Base-by-base conservation (phyloP, 768 basidiomycete genomes). In the Solioccasus polychromus region DNA sequence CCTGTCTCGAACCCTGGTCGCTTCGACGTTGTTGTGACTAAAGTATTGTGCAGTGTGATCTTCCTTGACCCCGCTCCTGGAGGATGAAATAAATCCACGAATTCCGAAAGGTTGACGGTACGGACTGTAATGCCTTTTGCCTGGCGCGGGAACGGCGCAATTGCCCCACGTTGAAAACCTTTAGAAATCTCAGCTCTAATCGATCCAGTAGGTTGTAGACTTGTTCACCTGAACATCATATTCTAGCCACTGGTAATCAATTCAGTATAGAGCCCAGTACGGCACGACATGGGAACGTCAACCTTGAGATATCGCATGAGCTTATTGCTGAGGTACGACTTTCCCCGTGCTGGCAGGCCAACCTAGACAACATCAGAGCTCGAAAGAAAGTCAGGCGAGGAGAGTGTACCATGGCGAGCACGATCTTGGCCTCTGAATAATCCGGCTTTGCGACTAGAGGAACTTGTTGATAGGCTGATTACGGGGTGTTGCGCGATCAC, bases 131-230 rank as follows among this genome's bases (percentile, higher is more conserved):
- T n/a, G 85, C 87, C 63, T 77, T 81, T 60, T 88, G 82, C 48
- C 73, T 79, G 14, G 95, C 95, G 52, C 93, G 82, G 2, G 87
- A 86, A 23, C 93, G 80, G 45, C 94, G 79, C 19, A 96, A 72
- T 64, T 98, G 95, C 6, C 95, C 96, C 23, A 98, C 96, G 61
- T 99, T 98, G 75, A 98, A 98, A 5, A 98, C 96, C 88, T 93
- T 41, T 34, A 2, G 37, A 20, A 30, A 35, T 24, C 12, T 52
- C 22, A 48, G 50, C 35, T 10, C 17, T 25, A 25, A 31, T 39
- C n/a, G 23, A 18, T 20, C 15, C 3, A 12, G 23, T 15, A 24
- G 29, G 24, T 39, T 15, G 22, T 20, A 43, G 22, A 25, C 10
- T 12, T 25, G 43, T 57, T n/a, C 50, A 85, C 91, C 76, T 92